Base-by-base conservation (phyloP, 306 rosid genomes). In the Malus fusca region DNA sequence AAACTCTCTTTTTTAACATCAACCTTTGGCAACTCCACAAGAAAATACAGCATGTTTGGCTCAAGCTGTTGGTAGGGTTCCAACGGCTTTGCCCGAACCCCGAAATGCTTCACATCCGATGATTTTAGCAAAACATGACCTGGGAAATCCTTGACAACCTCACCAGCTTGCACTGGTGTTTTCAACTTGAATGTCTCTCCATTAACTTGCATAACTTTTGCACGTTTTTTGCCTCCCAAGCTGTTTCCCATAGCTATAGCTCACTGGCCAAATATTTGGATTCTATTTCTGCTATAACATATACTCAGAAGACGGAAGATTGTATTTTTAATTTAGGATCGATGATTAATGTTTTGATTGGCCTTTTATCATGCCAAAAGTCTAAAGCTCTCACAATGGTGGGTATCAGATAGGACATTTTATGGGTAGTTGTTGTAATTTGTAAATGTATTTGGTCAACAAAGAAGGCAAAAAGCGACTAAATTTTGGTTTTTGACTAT, bases 61-160 rank as follows among this genome's bases (percentile, higher is more conserved):
- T 74, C 61, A 62, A 96, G 74, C 2, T 83, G 85, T 23, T 81
- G 80, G 72, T 88, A 72, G 8, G 77, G 37, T 25, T 85, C 92
- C 37, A 96, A 25, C 0, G 99, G 91, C 79, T 79, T 92, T 3
- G 99, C 96, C 23, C 99, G 77, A 1, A 82, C 61, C 9, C 99
- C 99, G 19, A 83, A 92, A 72, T 92, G 93, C 82, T 92, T 96
- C 7, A 96, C 99, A 0, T 89, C 88, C 66, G 92, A 93, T 0
- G 98, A 96, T 22, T 92, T 96, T 2, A 96, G 63, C 75, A 96
- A 23, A 67, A 92, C 96, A 3, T 85, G 85, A 17, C 93, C 96
- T 0, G 96, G 98, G 75, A 88, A 83, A 21, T 90, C 75, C 73
- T 85, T 88, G 0, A 88, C 74, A 0, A 96, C 84, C 2, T 89